Evolutionary conservation across 1,284 basidiomycete genomes (phyloP).

Genomic region (Moniliophthora roreri): DNA sequence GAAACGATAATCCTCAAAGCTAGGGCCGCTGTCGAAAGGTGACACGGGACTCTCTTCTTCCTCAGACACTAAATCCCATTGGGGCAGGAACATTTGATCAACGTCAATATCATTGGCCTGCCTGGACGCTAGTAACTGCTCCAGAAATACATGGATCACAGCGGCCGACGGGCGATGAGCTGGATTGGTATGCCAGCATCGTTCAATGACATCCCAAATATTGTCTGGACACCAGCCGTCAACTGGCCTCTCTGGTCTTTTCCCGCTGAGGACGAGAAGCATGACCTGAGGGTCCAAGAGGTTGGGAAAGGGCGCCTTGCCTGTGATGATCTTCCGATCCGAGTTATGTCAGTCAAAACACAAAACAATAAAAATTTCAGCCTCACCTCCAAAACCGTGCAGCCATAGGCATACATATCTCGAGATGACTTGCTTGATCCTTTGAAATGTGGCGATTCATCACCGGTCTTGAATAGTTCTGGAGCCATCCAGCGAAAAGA

Average conservation of each 20-base stretch:
- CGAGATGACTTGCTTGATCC: neutral
- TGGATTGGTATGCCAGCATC: slow-evolving; percentile 7
- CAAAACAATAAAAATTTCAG: neutral
- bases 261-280: neutral
- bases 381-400: slow-evolving; percentile 14
- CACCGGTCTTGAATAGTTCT: neutral
- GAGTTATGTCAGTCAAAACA: neutral
- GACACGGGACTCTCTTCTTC: too few relatives aligned
- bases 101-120: too few relatives aligned
- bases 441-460: neutral
- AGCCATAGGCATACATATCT: slow-evolving; percentile 15
- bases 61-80: too few relatives aligned
- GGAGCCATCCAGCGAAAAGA: slow-evolving; percentile 7
- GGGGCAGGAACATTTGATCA: too few relatives aligned
- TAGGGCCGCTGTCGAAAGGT: too few relatives aligned
- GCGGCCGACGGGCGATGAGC: slow-evolving; percentile 1
- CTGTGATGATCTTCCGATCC: slow-evolving; percentile 3
- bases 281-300: slow-evolving; percentile 3
- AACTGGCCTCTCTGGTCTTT: slow-evolving; percentile 3
- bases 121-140: too few relatives aligned
- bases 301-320: neutral
- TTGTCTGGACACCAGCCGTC: slow-evolving; percentile 10
- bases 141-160: neutral
- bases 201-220: slow-evolving; percentile 3
- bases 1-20: too few relatives aligned